phyloP scores from a whole-genome alignment of 768 basidiomycete species.

The Holtermanniella nyarrowii region DNA sequence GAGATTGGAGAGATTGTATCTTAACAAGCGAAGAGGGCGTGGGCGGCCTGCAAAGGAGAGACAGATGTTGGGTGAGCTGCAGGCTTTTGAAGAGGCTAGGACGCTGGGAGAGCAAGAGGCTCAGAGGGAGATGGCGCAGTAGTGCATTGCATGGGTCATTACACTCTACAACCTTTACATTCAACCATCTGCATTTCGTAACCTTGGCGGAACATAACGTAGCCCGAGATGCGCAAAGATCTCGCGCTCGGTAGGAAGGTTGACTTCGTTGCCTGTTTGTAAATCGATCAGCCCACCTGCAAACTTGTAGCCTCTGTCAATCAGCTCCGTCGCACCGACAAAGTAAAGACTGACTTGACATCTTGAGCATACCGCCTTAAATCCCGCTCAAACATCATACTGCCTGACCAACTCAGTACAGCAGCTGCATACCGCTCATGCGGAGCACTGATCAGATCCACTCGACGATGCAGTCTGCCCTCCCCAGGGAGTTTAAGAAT shows the following conservation, averaged over 20 bases:
- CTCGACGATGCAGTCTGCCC: slow-evolving; percentile 52
- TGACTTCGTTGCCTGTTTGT: slow-evolving; percentile 27
- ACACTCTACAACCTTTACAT: too few relatives aligned
- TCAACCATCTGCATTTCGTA: slow-evolving; percentile 36
- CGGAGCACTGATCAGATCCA: slow-evolving; percentile 74
- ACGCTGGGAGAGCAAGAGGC: slow-evolving; percentile 3
- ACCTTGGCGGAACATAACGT: slow-evolving; percentile 32
- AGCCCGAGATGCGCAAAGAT: slow-evolving; percentile 33
- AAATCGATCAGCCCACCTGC: slow-evolving; percentile 24
- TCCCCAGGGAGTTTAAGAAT: slow-evolving; percentile 58
- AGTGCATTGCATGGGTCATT: neutral
- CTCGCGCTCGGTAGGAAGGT: slow-evolving; percentile 33
- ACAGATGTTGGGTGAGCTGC: neutral
- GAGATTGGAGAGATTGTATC: slow-evolving; percentile 17
- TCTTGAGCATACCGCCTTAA: slow-evolving; percentile 46
- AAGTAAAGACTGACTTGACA: too few relatives aligned
- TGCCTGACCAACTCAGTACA: slow-evolving; percentile 85
- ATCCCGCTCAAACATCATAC: slow-evolving; percentile 81
- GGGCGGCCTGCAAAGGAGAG: slow-evolving; percentile 24
- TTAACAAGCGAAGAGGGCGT: slow-evolving; percentile 21
- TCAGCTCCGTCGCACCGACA: neutral
- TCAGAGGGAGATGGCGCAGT: neutral
- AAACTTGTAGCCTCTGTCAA: slow-evolving; percentile 24
- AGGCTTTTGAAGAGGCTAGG: neutral
- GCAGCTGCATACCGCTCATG: slow-evolving; percentile 77